Percentiles rank a stretch among this genome's conserved stretches.
Evolutionary conservation across 352 stramenopile genomes (phyloP).

Genomic region (Globisporangium nunn): DNA sequence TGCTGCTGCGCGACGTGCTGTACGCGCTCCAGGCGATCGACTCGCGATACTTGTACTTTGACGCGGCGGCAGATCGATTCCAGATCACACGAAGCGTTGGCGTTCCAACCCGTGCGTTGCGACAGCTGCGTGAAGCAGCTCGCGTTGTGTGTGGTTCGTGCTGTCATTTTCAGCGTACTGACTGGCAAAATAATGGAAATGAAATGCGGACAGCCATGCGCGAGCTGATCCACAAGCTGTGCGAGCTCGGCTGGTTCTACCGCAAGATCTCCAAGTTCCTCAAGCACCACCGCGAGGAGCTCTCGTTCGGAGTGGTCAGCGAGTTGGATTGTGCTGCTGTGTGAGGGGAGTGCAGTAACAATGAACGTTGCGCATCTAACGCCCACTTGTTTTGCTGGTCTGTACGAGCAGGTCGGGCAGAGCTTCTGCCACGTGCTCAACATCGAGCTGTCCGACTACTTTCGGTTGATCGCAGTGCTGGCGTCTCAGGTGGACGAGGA

Average conservation of each 20-base stretch:
- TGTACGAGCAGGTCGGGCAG: conserved; percentile 51
- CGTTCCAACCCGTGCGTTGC: conserved; percentile 65
- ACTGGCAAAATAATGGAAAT: too few species aligned
- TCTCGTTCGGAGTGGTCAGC: conserved; percentile 65
- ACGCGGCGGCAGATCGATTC: conserved; percentile 64
- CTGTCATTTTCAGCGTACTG: not conserved
- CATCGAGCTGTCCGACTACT: conserved; percentile 89
- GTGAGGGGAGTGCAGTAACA: not conserved
- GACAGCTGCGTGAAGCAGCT: not conserved
- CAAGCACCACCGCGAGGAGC: conserved; percentile 60
- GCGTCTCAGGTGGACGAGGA: conserved; percentile 86
- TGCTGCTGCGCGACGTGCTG: conserved; percentile 88
- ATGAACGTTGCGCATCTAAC: not conserved
- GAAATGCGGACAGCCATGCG: conserved; percentile 55
- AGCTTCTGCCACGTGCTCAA: conserved; percentile 90
- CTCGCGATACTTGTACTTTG: conserved; percentile 85
- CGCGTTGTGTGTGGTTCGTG: not conserved
- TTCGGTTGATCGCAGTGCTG: conserved; percentile 89
- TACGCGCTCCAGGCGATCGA: conserved; percentile 92
- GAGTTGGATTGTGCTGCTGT: conserved; percentile 8
- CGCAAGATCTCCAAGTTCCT: conserved; percentile 78
- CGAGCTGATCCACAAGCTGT: conserved; percentile 76
- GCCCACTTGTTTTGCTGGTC: not conserved
- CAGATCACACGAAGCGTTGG: conserved; percentile 71
- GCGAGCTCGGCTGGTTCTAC: conserved; percentile 89